Evolutionary conservation across 139 green algal species (phyloP).

Genomic region (Asterochloris sp.): DNA sequence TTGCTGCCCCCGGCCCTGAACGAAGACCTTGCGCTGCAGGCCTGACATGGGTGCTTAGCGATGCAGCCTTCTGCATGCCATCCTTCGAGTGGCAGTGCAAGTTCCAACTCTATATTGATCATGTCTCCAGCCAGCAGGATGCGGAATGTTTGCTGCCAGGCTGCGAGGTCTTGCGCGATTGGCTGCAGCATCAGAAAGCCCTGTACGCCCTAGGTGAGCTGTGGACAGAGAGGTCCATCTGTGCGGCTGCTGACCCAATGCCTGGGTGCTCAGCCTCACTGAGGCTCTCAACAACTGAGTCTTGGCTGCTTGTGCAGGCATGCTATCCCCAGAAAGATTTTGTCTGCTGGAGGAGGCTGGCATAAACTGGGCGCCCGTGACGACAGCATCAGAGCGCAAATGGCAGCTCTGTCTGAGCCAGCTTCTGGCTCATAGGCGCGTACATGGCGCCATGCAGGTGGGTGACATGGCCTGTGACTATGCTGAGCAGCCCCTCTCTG

Average conservation of each 20-base stretch:
- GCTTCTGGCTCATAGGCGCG: constrained; percentile 27
- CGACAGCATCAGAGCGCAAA: not conserved
- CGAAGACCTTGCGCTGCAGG: constrained; percentile 13
- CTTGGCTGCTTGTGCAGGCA: not conserved
- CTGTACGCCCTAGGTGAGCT: constrained; percentile 32
- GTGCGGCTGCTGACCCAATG: not conserved
- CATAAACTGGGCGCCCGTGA: constrained; percentile 4
- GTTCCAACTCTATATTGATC: not conserved
- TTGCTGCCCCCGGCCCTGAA: not conserved
- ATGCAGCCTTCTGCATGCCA: constrained; percentile 26
- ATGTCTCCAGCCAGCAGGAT: not conserved
- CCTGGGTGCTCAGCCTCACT: too few species aligned
- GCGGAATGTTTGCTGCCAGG: not conserved
- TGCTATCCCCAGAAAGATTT: constrained; percentile 19
- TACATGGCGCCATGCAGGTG: constrained; percentile 22
- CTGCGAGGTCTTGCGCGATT: constrained; percentile 21
- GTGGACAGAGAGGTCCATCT: not conserved
- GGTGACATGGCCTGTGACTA: not conserved
- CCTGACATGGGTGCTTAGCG: constrained; percentile 37
- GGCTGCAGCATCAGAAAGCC: constrained; percentile 42
- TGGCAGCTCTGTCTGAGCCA: constrained; percentile 35
- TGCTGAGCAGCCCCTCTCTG: too few species aligned
- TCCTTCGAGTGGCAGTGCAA: constrained; percentile 17
- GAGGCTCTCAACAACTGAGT: too few species aligned
- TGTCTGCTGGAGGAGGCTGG: constrained; percentile 1